These are phyloP conservation scores for Debaryomyces sp. DNA, from an alignment of 1,139 yeast genomes.

Conservation along the genomic window DNA sequence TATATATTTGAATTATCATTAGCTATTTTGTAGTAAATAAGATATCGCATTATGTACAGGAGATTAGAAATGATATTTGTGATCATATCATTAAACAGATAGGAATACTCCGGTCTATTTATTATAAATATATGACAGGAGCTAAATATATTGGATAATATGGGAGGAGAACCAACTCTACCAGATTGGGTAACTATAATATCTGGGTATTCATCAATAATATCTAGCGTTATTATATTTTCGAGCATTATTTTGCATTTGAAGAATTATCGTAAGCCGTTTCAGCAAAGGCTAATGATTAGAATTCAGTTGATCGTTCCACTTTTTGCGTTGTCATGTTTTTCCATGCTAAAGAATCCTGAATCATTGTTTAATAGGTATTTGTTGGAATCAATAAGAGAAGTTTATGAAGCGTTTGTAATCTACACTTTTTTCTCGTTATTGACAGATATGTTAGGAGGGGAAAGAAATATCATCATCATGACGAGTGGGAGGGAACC, in stretches of 20 bases:
- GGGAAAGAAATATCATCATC: slow-evolving; percentile 82
- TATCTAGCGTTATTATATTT: slow-evolving; percentile 36
- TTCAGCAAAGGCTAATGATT: slow-evolving; percentile 82
- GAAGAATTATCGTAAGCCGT: slow-evolving; percentile 80
- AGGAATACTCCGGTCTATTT: neutral
- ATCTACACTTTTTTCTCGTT: slow-evolving; percentile 89
- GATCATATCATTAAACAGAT: neutral
- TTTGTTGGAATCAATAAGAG: slow-evolving; percentile 76
- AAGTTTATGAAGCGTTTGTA: slow-evolving; percentile 93
- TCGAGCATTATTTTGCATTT: slow-evolving; percentile 38
- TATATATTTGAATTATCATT: neutral
- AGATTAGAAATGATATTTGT: neutral
- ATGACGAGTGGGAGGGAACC: slow-evolving; percentile 76
- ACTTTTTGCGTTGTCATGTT: slow-evolving; percentile 56
- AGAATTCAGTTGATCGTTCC: slow-evolving; percentile 77
- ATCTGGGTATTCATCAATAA: slow-evolving; percentile 37
- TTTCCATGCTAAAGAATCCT: slow-evolving; percentile 52
- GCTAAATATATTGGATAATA: neutral
- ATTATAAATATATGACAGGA: neutral
- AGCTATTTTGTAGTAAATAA: neutral
- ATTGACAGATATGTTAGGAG: slow-evolving; percentile 83
- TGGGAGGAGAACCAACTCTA: slow-evolving; percentile 14
- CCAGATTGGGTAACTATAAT: slow-evolving; percentile 38
- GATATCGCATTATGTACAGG: slow-evolving; percentile 1
- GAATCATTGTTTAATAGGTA: slow-evolving; percentile 37